Conservation (phyloP, 768 basidiomycete genomes). For the Tylopilus vinaceipallidus region DNA sequence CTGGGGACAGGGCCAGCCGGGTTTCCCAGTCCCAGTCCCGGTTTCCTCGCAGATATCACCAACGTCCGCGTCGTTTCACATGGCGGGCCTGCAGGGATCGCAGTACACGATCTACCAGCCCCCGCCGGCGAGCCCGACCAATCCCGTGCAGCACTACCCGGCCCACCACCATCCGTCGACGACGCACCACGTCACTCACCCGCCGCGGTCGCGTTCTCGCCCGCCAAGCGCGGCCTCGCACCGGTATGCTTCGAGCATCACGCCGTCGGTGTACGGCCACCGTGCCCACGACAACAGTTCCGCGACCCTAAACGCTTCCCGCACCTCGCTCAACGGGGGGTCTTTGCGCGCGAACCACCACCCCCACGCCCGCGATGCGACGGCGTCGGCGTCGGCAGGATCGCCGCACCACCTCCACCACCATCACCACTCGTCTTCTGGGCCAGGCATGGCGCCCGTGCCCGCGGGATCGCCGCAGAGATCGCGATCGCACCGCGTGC, state of each 20-base stretch:
- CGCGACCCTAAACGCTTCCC: conserved; percentile 17
- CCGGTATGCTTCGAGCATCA: conserved; percentile 27
- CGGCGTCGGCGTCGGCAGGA: too few species aligned
- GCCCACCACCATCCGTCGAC: conserved; percentile 10
- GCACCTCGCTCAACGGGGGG: conserved; percentile 19
- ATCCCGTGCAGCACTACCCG: conserved; percentile 13
- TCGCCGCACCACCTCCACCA: too few species aligned
- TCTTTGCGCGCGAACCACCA: conserved; percentile 12
- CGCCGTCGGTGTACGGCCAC: conserved; percentile 26
- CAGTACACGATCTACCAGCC: conserved; percentile 12
- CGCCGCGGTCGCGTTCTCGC: conserved; percentile 24
- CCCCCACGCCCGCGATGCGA: too few species aligned
- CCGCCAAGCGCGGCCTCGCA: conserved; percentile 33
- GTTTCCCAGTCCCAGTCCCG: neutral
- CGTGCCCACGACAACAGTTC: too few species aligned
- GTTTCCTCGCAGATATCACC: conserved; percentile 5
- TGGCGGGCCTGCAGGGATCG: conserved; percentile 19
- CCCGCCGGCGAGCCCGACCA: neutral
- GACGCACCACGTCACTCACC: conserved; percentile 18
- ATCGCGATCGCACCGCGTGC: conserved; percentile 20
- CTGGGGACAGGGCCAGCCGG: conserved; percentile 10
- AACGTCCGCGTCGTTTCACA: conserved; percentile 4
- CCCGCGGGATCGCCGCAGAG: conserved; percentile 13
- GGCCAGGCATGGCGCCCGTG: neutral
- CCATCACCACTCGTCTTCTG: too few species aligned